Conservation (phyloP, 805 yeast genomes). For the Saturnispora kantuleensis region DNA sequence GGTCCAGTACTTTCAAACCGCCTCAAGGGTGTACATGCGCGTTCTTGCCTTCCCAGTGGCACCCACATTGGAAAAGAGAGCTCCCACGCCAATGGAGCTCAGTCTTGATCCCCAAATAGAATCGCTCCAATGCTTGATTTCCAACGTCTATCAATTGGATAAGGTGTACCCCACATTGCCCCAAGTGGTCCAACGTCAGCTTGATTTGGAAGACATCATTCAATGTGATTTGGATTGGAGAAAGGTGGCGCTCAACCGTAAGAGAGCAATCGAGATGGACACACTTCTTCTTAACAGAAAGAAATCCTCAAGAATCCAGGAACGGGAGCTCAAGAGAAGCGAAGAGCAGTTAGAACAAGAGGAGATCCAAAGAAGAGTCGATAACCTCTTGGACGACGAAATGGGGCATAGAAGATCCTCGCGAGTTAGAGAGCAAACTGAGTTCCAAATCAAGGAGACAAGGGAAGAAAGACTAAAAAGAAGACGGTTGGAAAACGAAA, state of each 20-base stretch:
- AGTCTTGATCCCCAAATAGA: conserved; percentile 28
- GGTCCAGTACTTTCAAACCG: conserved; percentile 3
- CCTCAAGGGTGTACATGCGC: conserved; percentile 10
- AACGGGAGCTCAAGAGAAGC: conserved; percentile 39
- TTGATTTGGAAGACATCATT: conserved; percentile 27
- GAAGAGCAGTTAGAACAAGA: conserved; percentile 48
- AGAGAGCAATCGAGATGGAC: conserved; percentile 55
- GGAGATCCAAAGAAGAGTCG: conserved; percentile 30
- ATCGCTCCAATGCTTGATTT: conserved; percentile 32
- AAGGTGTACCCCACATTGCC: not conserved
- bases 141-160: conserved; percentile 34
- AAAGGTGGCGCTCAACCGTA: conserved; percentile 42
- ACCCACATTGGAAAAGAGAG: not conserved
- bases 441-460: conserved; percentile 20
- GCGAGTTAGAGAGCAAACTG: conserved; percentile 32
- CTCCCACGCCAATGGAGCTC: not conserved
- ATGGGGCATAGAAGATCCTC: conserved; percentile 27
- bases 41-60: not conserved
- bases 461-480: conserved; percentile 24
- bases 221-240: conserved; percentile 43
- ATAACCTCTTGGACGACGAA: conserved; percentile 3
- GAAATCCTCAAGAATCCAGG: conserved; percentile 64
- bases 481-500: conserved; percentile 9
- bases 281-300: conserved; percentile 58
- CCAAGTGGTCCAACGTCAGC: conserved; percentile 1